These are phyloP conservation scores for Botrytis sinoallii DNA, from an alignment of 2,329 filamentous ascomycete genomes.

Conservation along the genomic window DNA sequence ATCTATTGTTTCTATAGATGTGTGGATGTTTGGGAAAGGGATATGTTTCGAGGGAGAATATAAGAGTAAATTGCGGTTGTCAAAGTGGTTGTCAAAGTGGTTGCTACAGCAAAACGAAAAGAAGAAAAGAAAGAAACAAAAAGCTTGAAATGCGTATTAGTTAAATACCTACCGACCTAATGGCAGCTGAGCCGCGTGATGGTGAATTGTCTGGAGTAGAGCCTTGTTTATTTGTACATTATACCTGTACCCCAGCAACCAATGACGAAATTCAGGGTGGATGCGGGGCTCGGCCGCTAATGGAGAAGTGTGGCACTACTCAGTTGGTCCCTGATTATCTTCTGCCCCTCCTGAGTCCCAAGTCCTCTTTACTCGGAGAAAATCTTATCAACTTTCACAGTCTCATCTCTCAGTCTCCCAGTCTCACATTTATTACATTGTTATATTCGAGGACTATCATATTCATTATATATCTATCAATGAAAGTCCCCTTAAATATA, in stretches of 20 bases:
- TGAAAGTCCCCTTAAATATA: not conserved
- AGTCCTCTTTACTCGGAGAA: too few relatives aligned
- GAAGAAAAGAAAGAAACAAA: not conserved
- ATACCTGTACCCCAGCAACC: not conserved
- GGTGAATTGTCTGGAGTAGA: not conserved
- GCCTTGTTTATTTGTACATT: not conserved
- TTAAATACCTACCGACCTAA: not conserved
- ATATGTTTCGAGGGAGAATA: not conserved
- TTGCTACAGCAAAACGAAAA: not conserved
- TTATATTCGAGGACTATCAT: not conserved
- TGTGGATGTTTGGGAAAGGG: not conserved
- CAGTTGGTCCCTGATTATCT: not conserved
- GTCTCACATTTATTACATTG: not conserved
- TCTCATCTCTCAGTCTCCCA: not conserved
- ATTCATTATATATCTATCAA: not conserved
- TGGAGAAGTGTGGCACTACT: not conserved
- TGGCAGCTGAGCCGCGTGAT: not conserved
- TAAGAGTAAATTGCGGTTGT: not conserved
- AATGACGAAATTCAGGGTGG: not conserved
- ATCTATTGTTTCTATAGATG: not conserved
- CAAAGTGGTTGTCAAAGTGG: not conserved
- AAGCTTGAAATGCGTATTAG: not conserved
- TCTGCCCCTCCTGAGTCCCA: not conserved
- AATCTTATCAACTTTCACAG: too few relatives aligned
- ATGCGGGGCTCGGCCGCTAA: constrained; percentile 4